Percentiles rank a stretch among this genome's conserved stretches.
These are phyloP conservation scores for Aspergillus nomiae DNA, from an alignment of 2,329 filamentous ascomycete species.

Conservation along the genomic window DNA sequence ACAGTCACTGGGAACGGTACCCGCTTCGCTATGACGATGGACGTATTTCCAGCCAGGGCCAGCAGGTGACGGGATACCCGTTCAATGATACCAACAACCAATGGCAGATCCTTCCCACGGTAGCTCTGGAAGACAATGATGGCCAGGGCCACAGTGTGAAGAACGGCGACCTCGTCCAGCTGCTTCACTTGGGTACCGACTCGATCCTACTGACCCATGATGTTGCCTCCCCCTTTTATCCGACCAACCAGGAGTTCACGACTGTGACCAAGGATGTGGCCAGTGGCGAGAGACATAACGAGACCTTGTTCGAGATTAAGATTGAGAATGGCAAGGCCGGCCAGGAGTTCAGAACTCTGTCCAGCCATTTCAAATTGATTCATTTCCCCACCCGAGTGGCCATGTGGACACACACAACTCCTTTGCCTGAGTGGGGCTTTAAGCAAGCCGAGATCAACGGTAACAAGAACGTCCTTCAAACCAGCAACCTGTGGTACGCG, in stretches of 20 bases:
- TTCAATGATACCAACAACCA: slow-evolving; percentile 99
- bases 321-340: slow-evolving; percentile 81
- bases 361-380: slow-evolving; percentile 93
- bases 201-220: slow-evolving; percentile 89
- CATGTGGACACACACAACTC: slow-evolving; percentile 97
- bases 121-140: slow-evolving; percentile 55
- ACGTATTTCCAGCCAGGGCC: slow-evolving; percentile 93
- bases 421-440: slow-evolving; percentile 95
- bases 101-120: slow-evolving; percentile 84
- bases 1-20: slow-evolving; percentile 87
- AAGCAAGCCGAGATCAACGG: slow-evolving; percentile 99
- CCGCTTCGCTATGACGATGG: slow-evolving; percentile 96
- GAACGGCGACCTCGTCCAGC: slow-evolving; percentile 82
- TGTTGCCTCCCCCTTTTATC: slow-evolving; percentile 92
- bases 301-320: slow-evolving; percentile 89
- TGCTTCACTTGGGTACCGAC: slow-evolving; percentile 84
- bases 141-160: slow-evolving; percentile 66
- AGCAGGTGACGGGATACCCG: slow-evolving; percentile 97
- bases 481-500: slow-evolving; percentile 91
- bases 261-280: slow-evolving; percentile 74
- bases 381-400: slow-evolving; percentile 94
- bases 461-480: slow-evolving; percentile 89
- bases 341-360: slow-evolving; percentile 86
- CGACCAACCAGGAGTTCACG: slow-evolving; percentile 98
- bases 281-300: slow-evolving; percentile 73